Percentiles rank a stretch among this genome's conserved stretches.
Conservation (phyloP, 2,329 filamentous ascomycete species). For the Claviceps spartinae region DNA sequence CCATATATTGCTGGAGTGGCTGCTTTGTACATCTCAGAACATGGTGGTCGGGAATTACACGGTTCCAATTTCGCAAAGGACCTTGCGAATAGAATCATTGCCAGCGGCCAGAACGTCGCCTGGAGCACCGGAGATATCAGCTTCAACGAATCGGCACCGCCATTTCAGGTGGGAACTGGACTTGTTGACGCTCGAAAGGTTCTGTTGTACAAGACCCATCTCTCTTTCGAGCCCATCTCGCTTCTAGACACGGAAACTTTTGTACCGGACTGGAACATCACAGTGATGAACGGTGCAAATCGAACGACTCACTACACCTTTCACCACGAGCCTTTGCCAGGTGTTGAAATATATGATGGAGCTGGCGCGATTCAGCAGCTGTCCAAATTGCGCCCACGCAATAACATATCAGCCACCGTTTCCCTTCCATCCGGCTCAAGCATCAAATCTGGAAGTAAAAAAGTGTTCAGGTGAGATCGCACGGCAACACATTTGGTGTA, state of each 20-base stretch:
- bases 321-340: conserved; percentile 26
- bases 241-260: conserved; percentile 37
- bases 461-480: conserved; percentile 14
- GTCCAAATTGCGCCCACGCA: conserved; percentile 15
- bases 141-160: conserved; percentile 14
- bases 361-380: conserved; percentile 16
- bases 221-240: conserved; percentile 29
- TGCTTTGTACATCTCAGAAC: conserved; percentile 29
- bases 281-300: conserved; percentile 30
- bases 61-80: conserved; percentile 21
- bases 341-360: conserved; percentile 19
- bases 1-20: conserved; percentile 40
- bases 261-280: conserved; percentile 17
- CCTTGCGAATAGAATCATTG: conserved; percentile 20
- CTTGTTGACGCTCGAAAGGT: conserved; percentile 31
- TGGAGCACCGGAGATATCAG: conserved; percentile 13
- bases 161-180: conserved; percentile 32
- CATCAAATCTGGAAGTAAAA: conserved; percentile 17
- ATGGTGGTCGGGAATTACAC: conserved; percentile 26
- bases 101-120: conserved; percentile 19
- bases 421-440: conserved; percentile 14
- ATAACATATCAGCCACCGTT: conserved; percentile 16
- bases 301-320: conserved; percentile 27
- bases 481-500: neutral
- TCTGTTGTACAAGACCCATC: conserved; percentile 21